phyloP scores from a whole-genome alignment of 495 filamentous ascomycete genomes.

The Daldinia childiae region DNA sequence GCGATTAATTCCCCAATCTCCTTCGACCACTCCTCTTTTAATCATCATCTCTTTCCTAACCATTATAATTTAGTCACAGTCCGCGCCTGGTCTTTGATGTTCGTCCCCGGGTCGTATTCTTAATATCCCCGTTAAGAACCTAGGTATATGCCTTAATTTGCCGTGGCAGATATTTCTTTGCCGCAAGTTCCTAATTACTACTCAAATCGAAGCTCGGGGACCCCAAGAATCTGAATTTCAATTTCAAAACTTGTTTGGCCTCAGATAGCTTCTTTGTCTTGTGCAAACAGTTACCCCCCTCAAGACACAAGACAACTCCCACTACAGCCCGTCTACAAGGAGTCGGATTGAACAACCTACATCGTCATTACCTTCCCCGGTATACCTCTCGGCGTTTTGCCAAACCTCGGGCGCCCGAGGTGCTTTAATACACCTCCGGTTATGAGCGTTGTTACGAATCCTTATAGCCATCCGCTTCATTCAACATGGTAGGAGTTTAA shows the following conservation, averaged over 20 bases:
- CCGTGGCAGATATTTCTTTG: background rate
- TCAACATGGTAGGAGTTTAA: constrained; percentile 22
- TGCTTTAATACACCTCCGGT: background rate
- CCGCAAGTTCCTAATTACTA: background rate
- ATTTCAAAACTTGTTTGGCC: constrained; percentile 12
- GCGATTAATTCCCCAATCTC: background rate
- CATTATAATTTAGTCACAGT: background rate
- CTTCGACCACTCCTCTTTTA: background rate
- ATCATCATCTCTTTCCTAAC: background rate
- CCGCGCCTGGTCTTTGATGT: background rate
- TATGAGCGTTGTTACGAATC: constrained; percentile 14
- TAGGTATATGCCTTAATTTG: background rate
- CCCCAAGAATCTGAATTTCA: background rate
- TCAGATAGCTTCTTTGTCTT: constrained; percentile 24
- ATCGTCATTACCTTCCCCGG: background rate
- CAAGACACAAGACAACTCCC: background rate
- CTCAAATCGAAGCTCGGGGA: background rate
- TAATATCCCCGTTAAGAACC: background rate
- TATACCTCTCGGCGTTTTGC: background rate
- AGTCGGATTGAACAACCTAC: background rate
- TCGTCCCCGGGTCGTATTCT: background rate
- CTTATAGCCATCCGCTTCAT: constrained; percentile 13
- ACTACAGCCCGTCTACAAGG: background rate
- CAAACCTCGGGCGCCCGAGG: background rate
- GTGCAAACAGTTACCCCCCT: background rate